These are phyloP conservation scores for Sporothrix luriei DNA, from an alignment of 2,329 filamentous ascomycete species.

Conservation along the genomic window DNA sequence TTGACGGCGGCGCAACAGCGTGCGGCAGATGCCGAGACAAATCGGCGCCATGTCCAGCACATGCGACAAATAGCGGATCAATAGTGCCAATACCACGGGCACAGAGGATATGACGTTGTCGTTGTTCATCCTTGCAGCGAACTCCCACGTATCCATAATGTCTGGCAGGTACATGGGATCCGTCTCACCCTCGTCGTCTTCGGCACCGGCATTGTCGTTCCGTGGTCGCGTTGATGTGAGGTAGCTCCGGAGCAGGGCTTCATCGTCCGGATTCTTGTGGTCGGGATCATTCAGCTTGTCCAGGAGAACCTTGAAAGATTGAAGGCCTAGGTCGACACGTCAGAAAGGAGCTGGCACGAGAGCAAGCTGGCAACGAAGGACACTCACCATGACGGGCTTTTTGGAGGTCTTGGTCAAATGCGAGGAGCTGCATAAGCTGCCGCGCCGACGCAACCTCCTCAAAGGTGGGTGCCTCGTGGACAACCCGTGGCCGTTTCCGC, in stretches of 20 bases:
- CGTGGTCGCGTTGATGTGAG: conserved; percentile 56
- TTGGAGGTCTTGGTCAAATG: conserved; percentile 70
- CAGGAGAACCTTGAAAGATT: conserved; percentile 71
- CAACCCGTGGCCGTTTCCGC: conserved; percentile 59
- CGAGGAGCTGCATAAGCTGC: conserved; percentile 69
- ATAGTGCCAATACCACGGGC: conserved; percentile 76
- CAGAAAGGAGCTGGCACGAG: background rate
- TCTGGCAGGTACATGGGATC: conserved; percentile 70
- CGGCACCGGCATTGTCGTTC: conserved; percentile 44
- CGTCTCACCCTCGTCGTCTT: conserved; percentile 54
- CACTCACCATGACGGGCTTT: conserved; percentile 65
- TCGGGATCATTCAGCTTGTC: conserved; percentile 62
- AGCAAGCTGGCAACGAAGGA: background rate
- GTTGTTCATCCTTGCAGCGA: conserved; percentile 76
- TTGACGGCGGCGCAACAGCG: conserved; percentile 77
- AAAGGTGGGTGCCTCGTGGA: conserved; percentile 59
- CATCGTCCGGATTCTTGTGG: conserved; percentile 51
- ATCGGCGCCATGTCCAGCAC: conserved; percentile 73
- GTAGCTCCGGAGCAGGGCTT: conserved; percentile 68
- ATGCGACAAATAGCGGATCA: conserved; percentile 75
- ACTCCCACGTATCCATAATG: conserved; percentile 85
- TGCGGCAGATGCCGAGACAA: conserved; percentile 77
- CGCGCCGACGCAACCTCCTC: conserved; percentile 65
- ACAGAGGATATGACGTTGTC: conserved; percentile 80
- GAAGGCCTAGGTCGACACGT: conserved; percentile 55